Percentiles rank a stretch among this genome's conserved stretches.
Evolutionary conservation across 305 asterid genomes (phyloP).

Genomic region (Fraxinus greggii): DNA sequence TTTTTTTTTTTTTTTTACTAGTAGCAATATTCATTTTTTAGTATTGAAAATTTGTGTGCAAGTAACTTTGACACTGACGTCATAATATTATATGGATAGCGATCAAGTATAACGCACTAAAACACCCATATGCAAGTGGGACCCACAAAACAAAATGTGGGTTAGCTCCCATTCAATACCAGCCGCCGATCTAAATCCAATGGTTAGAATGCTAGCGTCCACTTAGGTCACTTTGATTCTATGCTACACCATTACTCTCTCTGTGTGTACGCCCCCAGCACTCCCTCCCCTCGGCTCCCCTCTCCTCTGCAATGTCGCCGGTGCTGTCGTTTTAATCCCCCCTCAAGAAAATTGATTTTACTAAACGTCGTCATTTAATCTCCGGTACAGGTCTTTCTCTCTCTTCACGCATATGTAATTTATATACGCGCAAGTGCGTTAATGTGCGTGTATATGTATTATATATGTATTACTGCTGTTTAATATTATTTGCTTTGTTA

Average conservation of each 20-base stretch:
- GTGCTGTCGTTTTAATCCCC: constrained; percentile 27
- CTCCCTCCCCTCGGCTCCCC: constrained; percentile 19
- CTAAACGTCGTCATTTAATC: constrained; percentile 31
- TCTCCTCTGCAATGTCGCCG: constrained; percentile 36
- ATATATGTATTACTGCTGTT: neutral
- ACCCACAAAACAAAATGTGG: neutral
- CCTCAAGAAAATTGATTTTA: neutral
- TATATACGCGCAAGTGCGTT: neutral
- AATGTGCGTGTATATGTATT: neutral
- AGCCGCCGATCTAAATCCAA: constrained; percentile 42
- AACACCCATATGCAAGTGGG: neutral
- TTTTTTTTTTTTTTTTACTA: too few relatives aligned
- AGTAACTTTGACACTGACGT: neutral
- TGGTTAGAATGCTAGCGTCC: constrained; percentile 35
- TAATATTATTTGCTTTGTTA: neutral
- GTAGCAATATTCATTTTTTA: too few relatives aligned
- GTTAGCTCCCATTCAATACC: constrained; percentile 11
- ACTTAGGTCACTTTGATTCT: constrained; percentile 38
- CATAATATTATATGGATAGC: neutral
- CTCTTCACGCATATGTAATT: neutral
- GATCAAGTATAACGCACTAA: neutral
- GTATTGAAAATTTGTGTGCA: neutral
- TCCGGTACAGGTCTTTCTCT: constrained; percentile 19
- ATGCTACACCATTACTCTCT: constrained; percentile 40
- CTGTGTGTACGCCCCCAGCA: neutral